These are phyloP conservation scores for Solanum stenotomum DNA, from an alignment of 257 asterid species.

Conservation along the genomic window DNA sequence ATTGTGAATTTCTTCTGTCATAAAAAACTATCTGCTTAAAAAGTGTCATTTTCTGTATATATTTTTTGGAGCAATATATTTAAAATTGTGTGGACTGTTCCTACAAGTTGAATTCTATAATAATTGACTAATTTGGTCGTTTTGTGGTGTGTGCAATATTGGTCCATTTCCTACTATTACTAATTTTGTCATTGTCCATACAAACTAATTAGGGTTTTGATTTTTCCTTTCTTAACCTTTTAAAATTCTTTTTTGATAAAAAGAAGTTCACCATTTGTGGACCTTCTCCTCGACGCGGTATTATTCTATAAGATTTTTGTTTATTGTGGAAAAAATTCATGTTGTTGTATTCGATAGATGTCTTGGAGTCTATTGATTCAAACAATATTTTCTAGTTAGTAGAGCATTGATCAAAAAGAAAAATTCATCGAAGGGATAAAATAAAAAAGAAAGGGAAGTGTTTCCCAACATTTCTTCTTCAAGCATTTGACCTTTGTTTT, in stretches of 20 bases:
- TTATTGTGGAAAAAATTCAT: background rate
- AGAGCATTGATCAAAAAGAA: background rate
- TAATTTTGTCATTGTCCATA: background rate
- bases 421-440: background rate
- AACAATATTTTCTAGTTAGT: too few species aligned
- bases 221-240: background rate
- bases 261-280: background rate
- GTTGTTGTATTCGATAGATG: rapidly evolving
- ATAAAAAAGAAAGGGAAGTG: background rate
- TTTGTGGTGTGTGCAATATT: background rate
- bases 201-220: background rate
- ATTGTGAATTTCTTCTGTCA: background rate
- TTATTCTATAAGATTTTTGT: background rate
- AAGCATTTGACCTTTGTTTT: background rate
- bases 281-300: background rate
- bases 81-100: background rate
- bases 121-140: background rate
- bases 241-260: background rate
- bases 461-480: background rate
- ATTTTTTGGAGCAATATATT: background rate
- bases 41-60: background rate
- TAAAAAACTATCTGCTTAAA: background rate
- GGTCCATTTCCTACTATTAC: background rate
- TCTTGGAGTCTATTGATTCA: background rate
- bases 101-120: background rate